phyloP scores from a whole-genome alignment of 352 stramenopile genomes.

The Peronospora destructor region DNA sequence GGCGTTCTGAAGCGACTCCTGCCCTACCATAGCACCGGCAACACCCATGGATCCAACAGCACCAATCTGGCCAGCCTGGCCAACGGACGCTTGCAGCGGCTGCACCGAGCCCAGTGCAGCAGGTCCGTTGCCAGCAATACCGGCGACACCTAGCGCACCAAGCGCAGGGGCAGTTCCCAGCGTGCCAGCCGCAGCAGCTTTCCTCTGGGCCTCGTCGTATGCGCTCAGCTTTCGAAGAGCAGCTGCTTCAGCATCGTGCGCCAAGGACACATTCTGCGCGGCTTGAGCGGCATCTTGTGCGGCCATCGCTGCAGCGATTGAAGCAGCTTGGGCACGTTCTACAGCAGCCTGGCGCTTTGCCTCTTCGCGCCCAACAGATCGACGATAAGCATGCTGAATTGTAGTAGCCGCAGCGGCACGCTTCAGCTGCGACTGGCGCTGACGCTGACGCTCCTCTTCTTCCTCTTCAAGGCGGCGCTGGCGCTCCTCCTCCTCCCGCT shows the following conservation, averaged over 20 bases:
- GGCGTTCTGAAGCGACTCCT: constrained; percentile 77
- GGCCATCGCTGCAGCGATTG: constrained; percentile 62
- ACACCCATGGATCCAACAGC: constrained; percentile 73
- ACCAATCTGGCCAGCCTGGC: constrained; percentile 69
- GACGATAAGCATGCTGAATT: constrained; percentile 72
- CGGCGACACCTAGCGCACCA: constrained; percentile 43
- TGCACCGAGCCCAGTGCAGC: constrained; percentile 68
- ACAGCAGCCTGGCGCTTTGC: constrained; percentile 59
- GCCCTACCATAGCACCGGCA: constrained; percentile 57
- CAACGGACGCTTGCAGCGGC: constrained; percentile 48
- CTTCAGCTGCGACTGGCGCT: constrained; percentile 53
- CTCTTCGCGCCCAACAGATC: constrained; percentile 58
- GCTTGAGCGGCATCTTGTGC: constrained; percentile 69
- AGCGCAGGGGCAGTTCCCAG: constrained; percentile 55
- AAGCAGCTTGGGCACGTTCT: constrained; percentile 61
- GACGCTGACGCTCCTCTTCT: constrained; percentile 56
- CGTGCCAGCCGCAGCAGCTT: constrained; percentile 35
- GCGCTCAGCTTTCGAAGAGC: constrained; percentile 63
- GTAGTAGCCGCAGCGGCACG: constrained; percentile 40
- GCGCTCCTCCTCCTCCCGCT: constrained; percentile 67
- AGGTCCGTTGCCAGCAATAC: constrained; percentile 41
- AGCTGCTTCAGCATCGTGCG: constrained; percentile 68
- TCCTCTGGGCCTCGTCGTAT: constrained; percentile 49
- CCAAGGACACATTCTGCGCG: constrained; percentile 60
- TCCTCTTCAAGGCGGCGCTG: constrained; percentile 48